Percentiles rank a stretch among this genome's conserved stretches.
Evolutionary conservation across 1,284 basidiomycete genomes (phyloP).

Genomic region (Cryptococcus deneoformans): DNA sequence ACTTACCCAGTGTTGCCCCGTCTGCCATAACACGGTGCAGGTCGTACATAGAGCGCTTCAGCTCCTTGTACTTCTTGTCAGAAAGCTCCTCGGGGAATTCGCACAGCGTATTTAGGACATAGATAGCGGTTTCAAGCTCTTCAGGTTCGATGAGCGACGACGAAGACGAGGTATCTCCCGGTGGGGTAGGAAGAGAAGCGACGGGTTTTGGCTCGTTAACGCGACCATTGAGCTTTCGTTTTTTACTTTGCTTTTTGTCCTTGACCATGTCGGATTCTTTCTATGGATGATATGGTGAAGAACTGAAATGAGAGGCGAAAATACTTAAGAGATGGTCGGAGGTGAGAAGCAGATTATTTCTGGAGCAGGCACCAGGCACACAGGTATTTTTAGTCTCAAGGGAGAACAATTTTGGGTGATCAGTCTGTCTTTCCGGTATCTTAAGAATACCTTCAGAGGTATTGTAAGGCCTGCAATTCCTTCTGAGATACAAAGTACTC

Average conservation of each 20-base stretch:
- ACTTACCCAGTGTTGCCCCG: slow-evolving; percentile 24
- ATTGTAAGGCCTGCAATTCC: too few species aligned
- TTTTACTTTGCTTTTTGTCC: slow-evolving; percentile 29
- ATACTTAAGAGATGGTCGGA: too few species aligned
- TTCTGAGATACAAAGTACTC: too few species aligned
- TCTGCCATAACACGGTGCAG: slow-evolving; percentile 43
- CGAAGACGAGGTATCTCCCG: not conserved
- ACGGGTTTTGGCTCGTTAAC: not conserved
- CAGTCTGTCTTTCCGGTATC: too few species aligned
- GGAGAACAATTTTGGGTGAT: too few species aligned
- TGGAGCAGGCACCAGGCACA: too few species aligned
- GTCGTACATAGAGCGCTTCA: slow-evolving; percentile 46
- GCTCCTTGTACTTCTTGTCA: slow-evolving; percentile 38
- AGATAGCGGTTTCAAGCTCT: slow-evolving; percentile 42
- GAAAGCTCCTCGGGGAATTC: slow-evolving; percentile 40
- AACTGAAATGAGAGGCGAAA: too few species aligned
- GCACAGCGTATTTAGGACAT: slow-evolving; percentile 36
- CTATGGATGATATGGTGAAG: too few species aligned
- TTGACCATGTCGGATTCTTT: slow-evolving; percentile 21
- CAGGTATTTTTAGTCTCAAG: too few species aligned
- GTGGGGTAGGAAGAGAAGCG: slow-evolving; percentile 6
- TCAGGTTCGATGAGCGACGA: slow-evolving; percentile 30
- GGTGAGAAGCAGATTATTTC: too few species aligned
- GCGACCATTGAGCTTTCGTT: slow-evolving; percentile 20
- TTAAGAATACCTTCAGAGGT: too few species aligned